A percentile compares a stretch with the other conserved stretches of the same genome.
These are phyloP conservation scores for Sequoiadendron giganteum DNA, from an alignment of 75 land plant genomes.

Conservation along the genomic window DNA sequence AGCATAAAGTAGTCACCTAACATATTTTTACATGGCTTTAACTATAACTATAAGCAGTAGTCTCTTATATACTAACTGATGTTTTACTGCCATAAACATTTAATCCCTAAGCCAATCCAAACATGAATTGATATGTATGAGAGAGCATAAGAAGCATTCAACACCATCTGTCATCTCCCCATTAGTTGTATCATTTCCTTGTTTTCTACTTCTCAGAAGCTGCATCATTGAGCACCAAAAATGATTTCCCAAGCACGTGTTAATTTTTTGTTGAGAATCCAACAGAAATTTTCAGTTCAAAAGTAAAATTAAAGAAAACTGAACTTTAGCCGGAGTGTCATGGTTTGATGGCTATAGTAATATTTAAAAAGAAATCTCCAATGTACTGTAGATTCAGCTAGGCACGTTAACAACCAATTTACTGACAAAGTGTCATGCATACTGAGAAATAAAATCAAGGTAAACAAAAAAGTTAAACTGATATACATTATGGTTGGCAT, in stretches of 20 bases:
- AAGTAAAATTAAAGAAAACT: background rate
- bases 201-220: background rate
- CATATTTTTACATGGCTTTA: too few species aligned
- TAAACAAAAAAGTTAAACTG: background rate
- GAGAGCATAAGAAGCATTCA: too few species aligned
- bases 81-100: too few species aligned
- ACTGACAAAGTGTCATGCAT: background rate
- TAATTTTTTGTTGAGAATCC: background rate
- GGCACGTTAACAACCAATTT: background rate
- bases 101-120: too few species aligned
- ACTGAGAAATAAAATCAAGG: background rate
- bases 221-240: background rate
- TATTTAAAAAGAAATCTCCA: background rate
- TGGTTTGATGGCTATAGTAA: too few species aligned
- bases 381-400: background rate
- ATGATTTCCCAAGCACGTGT: background rate
- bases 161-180: background rate
- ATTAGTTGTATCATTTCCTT: too few species aligned
- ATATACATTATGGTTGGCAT: background rate
- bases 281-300: background rate
- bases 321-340: background rate
- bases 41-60: too few species aligned
- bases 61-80: too few species aligned
- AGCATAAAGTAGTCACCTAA: too few species aligned
- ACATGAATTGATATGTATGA: too few species aligned